A percentile compares a stretch with the other conserved stretches of the same genome.
phyloP scores from a whole-genome alignment of 2,329 filamentous ascomycete species.

The Ceratocystis lukuohia region DNA sequence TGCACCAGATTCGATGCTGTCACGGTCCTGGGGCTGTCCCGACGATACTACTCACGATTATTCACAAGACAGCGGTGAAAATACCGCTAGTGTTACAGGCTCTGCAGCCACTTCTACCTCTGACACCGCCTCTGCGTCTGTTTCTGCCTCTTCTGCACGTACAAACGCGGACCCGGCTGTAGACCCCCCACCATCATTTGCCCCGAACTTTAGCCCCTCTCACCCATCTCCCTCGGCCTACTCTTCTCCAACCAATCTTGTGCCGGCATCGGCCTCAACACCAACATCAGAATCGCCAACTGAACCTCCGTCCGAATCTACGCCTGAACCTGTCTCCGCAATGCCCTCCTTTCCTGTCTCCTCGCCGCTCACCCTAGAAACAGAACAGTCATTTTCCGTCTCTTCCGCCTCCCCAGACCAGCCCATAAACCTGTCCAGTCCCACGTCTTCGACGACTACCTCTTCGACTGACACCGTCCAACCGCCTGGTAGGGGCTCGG shows the following conservation, averaged over 20 bases:
- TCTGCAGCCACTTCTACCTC: not conserved
- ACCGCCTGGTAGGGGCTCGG: not conserved
- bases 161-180: not conserved
- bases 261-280: not conserved
- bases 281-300: not conserved
- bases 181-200: not conserved
- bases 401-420: not conserved
- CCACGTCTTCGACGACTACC: not conserved
- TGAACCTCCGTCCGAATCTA: not conserved
- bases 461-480: not conserved
- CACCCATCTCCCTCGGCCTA: not conserved
- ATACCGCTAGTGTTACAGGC: not conserved
- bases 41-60: slow-evolving; percentile 9
- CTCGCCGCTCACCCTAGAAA: not conserved
- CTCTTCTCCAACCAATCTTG: not conserved
- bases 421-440: not conserved
- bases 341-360: not conserved
- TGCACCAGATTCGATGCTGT: not conserved
- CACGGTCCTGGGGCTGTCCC: slow-evolving; percentile 7
- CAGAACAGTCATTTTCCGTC: not conserved
- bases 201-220: not conserved
- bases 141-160: not conserved
- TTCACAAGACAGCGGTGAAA: not conserved
- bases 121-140: not conserved
- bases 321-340: not conserved